These are phyloP conservation scores for Phytophthora pseudosyringae DNA, from an alignment of 352 stramenopile genomes.

Conservation along the genomic window DNA sequence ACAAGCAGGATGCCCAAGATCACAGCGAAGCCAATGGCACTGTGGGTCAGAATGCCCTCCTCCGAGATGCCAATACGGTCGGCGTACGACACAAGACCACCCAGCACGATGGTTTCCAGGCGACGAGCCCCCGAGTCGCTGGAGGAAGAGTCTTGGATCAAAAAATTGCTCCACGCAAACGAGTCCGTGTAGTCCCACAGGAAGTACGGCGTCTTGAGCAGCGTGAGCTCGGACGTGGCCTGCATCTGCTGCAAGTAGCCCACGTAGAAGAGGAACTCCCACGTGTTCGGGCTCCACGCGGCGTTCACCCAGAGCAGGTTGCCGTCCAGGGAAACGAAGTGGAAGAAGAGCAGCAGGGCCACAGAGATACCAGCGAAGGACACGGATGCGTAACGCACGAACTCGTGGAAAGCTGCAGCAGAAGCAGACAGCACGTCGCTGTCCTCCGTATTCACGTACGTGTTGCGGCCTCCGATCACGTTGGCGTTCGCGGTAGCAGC, in stretches of 20 bases:
- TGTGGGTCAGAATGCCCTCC: slow-evolving; percentile 47
- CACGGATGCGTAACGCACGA: slow-evolving; percentile 59
- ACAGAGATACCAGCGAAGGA: slow-evolving; percentile 74
- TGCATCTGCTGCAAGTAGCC: slow-evolving; percentile 78
- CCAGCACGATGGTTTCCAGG: slow-evolving; percentile 62
- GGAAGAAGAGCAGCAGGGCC: slow-evolving; percentile 63
- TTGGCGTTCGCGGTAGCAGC: slow-evolving; percentile 37
- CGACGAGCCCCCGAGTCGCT: slow-evolving; percentile 41
- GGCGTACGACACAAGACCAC: slow-evolving; percentile 60
- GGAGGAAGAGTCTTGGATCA: slow-evolving; percentile 38
- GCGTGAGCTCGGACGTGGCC: slow-evolving; percentile 60
- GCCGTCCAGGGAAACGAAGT: slow-evolving; percentile 63
- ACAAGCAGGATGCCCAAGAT: slow-evolving; percentile 53
- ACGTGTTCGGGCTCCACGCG: slow-evolving; percentile 74
- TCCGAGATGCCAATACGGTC: slow-evolving; percentile 64
- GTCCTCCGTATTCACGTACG: slow-evolving; percentile 54
- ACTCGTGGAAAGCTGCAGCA: slow-evolving; percentile 60
- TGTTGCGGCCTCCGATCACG: slow-evolving; percentile 63
- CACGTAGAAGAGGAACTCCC: slow-evolving; percentile 75
- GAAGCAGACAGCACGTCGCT: slow-evolving; percentile 52
- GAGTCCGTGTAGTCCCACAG: slow-evolving; percentile 75
- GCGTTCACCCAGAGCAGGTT: slow-evolving; percentile 49
- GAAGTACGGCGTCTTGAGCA: slow-evolving; percentile 72
- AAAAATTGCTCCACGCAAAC: slow-evolving; percentile 76
- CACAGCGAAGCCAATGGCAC: slow-evolving; percentile 49